phyloP scores from a whole-genome alignment of 2,329 filamentous ascomycete species.

The Clonostachys solani region DNA sequence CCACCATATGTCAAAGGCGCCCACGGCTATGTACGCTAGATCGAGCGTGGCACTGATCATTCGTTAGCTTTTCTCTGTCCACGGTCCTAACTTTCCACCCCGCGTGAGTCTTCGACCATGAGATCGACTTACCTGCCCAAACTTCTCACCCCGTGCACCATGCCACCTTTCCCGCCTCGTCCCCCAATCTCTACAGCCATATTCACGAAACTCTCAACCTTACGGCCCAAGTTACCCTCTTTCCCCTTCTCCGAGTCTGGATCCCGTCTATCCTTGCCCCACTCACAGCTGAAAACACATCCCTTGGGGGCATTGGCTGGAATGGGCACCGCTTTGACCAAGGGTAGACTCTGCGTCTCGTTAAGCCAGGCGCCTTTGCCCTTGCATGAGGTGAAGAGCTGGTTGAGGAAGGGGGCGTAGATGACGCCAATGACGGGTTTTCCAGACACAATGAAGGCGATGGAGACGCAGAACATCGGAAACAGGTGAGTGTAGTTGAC shows the following conservation, averaged over 20 bases:
- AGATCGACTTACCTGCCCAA: conserved; percentile 44
- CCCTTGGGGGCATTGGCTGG: conserved; percentile 60
- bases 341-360: conserved; percentile 56
- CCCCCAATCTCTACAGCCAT: conserved; percentile 66
- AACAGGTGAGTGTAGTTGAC: conserved; percentile 80
- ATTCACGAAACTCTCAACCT: conserved; percentile 71
- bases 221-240: conserved; percentile 66
- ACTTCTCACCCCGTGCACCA: conserved; percentile 74
- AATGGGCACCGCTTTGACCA: conserved; percentile 53
- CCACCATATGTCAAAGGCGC: conserved; percentile 78
- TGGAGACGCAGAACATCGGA: conserved; percentile 78
- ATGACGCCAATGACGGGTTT: conserved; percentile 66
- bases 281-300: conserved; percentile 72
- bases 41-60: conserved; percentile 62
- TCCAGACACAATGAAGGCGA: conserved; percentile 59
- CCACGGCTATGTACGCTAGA: conserved; percentile 71
- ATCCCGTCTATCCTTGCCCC: conserved; percentile 74
- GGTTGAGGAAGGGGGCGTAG: conserved; percentile 65
- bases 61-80: not conserved
- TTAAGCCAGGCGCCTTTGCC: conserved; percentile 68
- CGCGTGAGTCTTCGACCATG: not conserved
- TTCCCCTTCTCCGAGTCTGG: conserved; percentile 16
- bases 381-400: conserved; percentile 64
- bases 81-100: too few relatives aligned
- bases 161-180: conserved; percentile 63